Percentiles rank a stretch among this genome's conserved stretches.
phyloP scores from a whole-genome alignment of 371 early-diverging fungal genomes.

The Lichtheimia corymbifera region DNA sequence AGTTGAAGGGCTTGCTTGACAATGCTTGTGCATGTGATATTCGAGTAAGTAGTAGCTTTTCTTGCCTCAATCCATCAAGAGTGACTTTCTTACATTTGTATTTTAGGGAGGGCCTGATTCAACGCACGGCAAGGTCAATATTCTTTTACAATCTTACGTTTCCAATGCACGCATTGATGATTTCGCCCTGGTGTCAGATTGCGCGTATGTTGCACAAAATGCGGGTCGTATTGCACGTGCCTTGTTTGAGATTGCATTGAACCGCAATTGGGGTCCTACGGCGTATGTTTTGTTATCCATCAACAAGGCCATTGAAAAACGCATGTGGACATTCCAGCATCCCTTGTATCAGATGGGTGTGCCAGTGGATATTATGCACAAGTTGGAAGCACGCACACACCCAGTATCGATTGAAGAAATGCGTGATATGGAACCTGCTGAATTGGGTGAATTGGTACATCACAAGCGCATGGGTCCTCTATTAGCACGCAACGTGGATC shows the following conservation, averaged over 20 bases:
- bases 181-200: conserved; percentile 92
- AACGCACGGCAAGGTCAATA: conserved; percentile 88
- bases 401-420: conserved; percentile 69
- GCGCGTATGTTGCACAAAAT: conserved; percentile 92
- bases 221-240: conserved; percentile 93
- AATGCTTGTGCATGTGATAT: conserved; percentile 82
- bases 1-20: conserved; percentile 73
- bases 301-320: conserved; percentile 87
- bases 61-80: background rate
- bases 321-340: conserved; percentile 96
- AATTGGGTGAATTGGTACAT: conserved; percentile 86
- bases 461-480: conserved; percentile 79
- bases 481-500: conserved; percentile 71
- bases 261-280: conserved; percentile 88
- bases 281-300: conserved; percentile 80
- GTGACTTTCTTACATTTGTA: background rate
- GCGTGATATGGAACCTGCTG: conserved; percentile 82
- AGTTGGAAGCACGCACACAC: conserved; percentile 67
- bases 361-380: conserved; percentile 73
- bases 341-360: conserved; percentile 87
- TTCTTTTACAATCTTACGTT: conserved; percentile 87
- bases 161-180: conserved; percentile 81
- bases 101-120: conserved; percentile 62
- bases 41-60: conserved; percentile 45
- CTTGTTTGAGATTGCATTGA: conserved; percentile 91